These are phyloP conservation scores for Metarhizium anisopliae DNA, from an alignment of 2,329 filamentous ascomycete species.

Conservation along the genomic window DNA sequence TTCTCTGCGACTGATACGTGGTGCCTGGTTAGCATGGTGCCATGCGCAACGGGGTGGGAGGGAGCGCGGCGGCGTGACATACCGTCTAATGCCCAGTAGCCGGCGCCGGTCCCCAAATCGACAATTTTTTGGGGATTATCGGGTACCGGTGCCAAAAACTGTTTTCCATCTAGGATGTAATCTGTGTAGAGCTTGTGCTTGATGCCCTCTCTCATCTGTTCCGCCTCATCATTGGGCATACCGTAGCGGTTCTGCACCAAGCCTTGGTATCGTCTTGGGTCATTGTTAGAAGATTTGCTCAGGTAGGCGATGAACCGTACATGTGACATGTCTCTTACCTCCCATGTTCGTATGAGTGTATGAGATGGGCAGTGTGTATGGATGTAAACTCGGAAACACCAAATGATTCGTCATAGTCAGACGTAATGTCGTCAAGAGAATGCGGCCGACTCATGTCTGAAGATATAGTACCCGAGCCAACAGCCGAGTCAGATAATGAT, in stretches of 20 bases:
- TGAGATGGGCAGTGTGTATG: constrained; percentile 19
- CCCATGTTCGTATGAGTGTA: constrained; percentile 24
- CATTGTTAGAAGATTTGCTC: not conserved
- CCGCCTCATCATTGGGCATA: constrained; percentile 43
- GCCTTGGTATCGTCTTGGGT: constrained; percentile 38
- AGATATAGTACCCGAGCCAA: not conserved
- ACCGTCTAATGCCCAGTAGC: constrained; percentile 49
- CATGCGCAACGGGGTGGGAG: not conserved
- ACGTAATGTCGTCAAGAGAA: constrained; percentile 22
- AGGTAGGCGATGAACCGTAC: too few species aligned
- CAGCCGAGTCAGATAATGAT: not conserved
- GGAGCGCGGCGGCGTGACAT: constrained; percentile 9
- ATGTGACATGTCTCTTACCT: constrained; percentile 16
- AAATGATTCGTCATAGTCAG: constrained; percentile 30
- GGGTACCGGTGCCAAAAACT: constrained; percentile 35
- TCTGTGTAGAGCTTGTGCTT: constrained; percentile 39
- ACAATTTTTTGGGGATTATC: constrained; percentile 38
- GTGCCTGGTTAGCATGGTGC: not conserved
- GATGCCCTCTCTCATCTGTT: constrained; percentile 39
- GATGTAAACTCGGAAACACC: constrained; percentile 32
- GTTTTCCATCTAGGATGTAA: constrained; percentile 33
- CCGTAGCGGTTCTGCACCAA: constrained; percentile 38
- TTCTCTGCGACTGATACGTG: constrained; percentile 31
- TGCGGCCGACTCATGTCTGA: constrained; percentile 14
- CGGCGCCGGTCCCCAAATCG: constrained; percentile 40